Base-by-base conservation (phyloP, 2,329 filamentous ascomycete species). In the Diaporthe sp. region DNA sequence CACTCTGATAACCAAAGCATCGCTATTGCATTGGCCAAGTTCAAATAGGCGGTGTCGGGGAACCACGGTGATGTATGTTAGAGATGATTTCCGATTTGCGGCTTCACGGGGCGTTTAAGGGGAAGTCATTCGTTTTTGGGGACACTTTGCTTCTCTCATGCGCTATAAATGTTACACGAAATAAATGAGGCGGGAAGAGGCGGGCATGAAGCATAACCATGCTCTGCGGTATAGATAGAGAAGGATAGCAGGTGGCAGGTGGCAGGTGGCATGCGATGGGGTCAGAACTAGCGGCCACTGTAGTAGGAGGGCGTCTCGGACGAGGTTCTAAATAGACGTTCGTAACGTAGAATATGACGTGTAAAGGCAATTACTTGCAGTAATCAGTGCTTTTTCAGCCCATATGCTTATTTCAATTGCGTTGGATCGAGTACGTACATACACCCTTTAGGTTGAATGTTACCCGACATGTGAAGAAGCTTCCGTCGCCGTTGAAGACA, bases 1-100 rank as follows among this genome's bases (percentile, higher is more conserved):
- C 97, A 99, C 86, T 97, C 94, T 53, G 96, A 98, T 80, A 93
- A 90, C 76, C 97, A 99, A 86, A 96, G 97, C 77, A 96, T 98
- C 81, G 96, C 97, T 61, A 94, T 99, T 81, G 97, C 97, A 2
- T 94, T 98, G 76, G 93, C 95, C 73, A 93, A 92, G 74, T 94
- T 97, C 82, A 95, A 91, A 83, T 74, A 71, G 51, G 39, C n/a
- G n/a, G 15, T 31, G 17, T 39, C 13, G 13, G 8, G 6, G 9
- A 51, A n/a, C 12, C 20, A 12, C 8, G 42, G 13, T 31, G 34
- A 13, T 44, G 28, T 49, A 47, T 55, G n/a, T 51, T 55, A 60
- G 12, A 49, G 42, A 58, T 51, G 75, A 25, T 28, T 57, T 60
- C 6, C 17, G 13, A 44, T 57, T 55, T 73, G 47, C 71, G 57